Evolutionary conservation across 805 yeast genomes (phyloP).

Genomic region (Candida glaebosa): DNA sequence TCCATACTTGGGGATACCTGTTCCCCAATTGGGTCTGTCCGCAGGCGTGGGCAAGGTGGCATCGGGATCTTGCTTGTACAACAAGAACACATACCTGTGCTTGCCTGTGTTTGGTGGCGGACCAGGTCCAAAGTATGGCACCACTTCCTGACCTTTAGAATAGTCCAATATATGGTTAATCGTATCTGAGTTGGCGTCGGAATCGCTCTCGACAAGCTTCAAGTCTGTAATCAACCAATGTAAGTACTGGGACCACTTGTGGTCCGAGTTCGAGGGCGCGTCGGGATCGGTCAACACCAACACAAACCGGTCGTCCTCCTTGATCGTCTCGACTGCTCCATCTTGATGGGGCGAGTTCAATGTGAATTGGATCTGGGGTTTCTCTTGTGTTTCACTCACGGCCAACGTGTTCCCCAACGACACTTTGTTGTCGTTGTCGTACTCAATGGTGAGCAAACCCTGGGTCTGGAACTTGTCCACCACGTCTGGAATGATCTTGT

Average conservation of each 20-base stretch:
- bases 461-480: constrained; percentile 47
- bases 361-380: constrained; percentile 67
- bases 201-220: constrained; percentile 34
- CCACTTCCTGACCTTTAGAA: constrained; percentile 37
- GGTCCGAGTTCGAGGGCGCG: constrained; percentile 81
- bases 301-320: constrained; percentile 55
- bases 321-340: constrained; percentile 35
- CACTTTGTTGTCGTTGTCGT: constrained; percentile 55
- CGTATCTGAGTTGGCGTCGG: constrained; percentile 26
- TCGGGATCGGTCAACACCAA: constrained; percentile 89
- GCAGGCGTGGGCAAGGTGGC: constrained; percentile 39
- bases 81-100: constrained; percentile 79
- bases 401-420: constrained; percentile 74
- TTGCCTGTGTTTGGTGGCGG: constrained; percentile 87
- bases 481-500: constrained; percentile 51
- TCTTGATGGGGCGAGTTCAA: constrained; percentile 46
- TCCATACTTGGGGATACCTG: constrained; percentile 77
- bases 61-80: constrained; percentile 62
- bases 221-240: constrained; percentile 68
- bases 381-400: constrained; percentile 62
- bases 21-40: constrained; percentile 80
- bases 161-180: constrained; percentile 27
- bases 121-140: constrained; percentile 75
- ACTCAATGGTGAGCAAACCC: constrained; percentile 62
- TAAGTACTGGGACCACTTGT: constrained; percentile 84